phyloP scores from a whole-genome alignment of 768 basidiomycete species.

The Pisolithus tinctorius region DNA sequence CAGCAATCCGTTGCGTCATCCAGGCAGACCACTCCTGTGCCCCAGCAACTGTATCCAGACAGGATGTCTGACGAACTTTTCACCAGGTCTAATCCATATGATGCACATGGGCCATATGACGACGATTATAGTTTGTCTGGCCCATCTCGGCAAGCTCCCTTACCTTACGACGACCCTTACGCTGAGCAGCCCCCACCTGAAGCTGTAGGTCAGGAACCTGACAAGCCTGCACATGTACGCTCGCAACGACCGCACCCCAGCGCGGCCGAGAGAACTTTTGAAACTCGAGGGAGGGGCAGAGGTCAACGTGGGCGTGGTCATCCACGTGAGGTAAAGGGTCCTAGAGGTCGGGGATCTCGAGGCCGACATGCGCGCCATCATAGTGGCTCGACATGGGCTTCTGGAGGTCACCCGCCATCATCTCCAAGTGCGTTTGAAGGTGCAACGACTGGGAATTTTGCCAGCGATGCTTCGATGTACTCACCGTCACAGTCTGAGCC shows the following conservation, averaged over 20 bases:
- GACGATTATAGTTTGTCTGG: constrained; percentile 46
- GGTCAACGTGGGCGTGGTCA: constrained; percentile 16
- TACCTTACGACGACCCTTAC: constrained; percentile 79
- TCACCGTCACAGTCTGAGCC: constrained; percentile 6
- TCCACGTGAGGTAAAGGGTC: constrained; percentile 11
- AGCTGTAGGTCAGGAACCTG: background rate
- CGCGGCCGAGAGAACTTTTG: background rate
- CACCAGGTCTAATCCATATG: constrained; percentile 55
- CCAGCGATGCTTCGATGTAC: constrained; percentile 17
- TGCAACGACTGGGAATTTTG: constrained; percentile 35
- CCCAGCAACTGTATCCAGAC: constrained; percentile 48
- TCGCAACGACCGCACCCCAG: background rate
- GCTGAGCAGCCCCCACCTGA: constrained; percentile 38
- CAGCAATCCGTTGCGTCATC: constrained; percentile 48
- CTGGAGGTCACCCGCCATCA: constrained; percentile 30
- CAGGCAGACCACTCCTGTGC: constrained; percentile 46
- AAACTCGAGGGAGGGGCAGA: background rate
- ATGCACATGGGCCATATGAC: constrained; percentile 63
- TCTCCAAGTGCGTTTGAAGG: constrained; percentile 43
- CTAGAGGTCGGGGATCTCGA: background rate
- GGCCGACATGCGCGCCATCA: background rate
- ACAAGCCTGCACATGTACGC: background rate
- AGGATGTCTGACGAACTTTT: constrained; percentile 42
- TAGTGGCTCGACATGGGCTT: constrained; percentile 13
- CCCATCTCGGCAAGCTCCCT: constrained; percentile 57